These are phyloP conservation scores for Diversispora epigaea DNA, from an alignment of 192 early-diverging fungal species.

Conservation along the genomic window DNA sequence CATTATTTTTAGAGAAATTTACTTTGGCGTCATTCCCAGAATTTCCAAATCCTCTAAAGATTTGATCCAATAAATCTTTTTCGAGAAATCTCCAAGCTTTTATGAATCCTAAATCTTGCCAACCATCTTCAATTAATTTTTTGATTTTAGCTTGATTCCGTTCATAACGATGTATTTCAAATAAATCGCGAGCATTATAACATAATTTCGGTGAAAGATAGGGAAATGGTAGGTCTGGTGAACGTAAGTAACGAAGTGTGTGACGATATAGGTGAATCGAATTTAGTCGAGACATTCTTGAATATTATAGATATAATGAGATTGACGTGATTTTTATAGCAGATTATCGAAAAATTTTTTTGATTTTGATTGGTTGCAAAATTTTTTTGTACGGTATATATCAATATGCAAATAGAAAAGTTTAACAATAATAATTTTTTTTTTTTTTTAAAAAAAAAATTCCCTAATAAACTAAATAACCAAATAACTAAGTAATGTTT, in stretches of 20 bases:
- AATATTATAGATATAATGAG: too few relatives aligned
- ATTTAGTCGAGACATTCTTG: neutral
- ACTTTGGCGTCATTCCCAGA: too few relatives aligned
- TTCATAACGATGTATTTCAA: constrained; percentile 20
- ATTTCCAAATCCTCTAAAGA: constrained; percentile 16
- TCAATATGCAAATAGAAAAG: too few relatives aligned
- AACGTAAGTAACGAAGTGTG: constrained; percentile 1
- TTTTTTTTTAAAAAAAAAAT: too few relatives aligned
- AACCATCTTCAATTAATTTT: neutral
- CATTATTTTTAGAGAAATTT: too few relatives aligned
- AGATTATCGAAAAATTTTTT: too few relatives aligned
- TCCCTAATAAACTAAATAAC: too few relatives aligned
- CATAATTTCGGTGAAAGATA: constrained; percentile 4
- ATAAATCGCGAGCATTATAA: constrained; percentile 12
- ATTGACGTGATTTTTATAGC: too few relatives aligned
- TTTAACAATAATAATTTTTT: too few relatives aligned
- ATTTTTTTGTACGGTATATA: too few relatives aligned
- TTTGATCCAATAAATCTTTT: constrained; percentile 11
- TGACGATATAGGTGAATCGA: constrained; percentile 10
- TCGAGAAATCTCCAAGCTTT: constrained; percentile 17
- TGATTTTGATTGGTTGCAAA: too few relatives aligned
- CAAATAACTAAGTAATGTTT: neutral
- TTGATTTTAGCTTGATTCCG: neutral
- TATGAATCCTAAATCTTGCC: constrained; percentile 17
- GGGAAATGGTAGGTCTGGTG: neutral